Conservation (phyloP, 176 grass and related monocot species). For the Zizania latifolia region DNA sequence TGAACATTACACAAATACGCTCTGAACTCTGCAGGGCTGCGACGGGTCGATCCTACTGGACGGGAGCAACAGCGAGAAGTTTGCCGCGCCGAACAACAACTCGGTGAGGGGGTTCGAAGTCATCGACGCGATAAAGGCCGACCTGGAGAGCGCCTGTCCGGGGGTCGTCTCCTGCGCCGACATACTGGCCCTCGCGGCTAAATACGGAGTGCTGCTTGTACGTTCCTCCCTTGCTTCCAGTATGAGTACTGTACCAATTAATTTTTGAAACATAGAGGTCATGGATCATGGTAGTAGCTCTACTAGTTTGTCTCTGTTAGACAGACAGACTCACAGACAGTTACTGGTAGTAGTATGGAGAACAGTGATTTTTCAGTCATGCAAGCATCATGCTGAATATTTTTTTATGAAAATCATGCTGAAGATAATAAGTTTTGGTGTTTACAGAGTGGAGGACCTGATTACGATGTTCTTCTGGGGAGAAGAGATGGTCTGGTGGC, state of each 20-base stretch:
- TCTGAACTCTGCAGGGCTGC: conserved; percentile 47
- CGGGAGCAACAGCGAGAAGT: conserved; percentile 57
- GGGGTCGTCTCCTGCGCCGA: conserved; percentile 72
- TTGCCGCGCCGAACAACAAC: conserved; percentile 55
- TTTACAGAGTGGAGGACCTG: conserved; percentile 53
- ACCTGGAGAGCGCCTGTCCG: conserved; percentile 51
- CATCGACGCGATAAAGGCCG: conserved; percentile 69
- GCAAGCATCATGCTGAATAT: background rate
- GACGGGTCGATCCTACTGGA: conserved; percentile 79
- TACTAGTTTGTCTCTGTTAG: background rate
- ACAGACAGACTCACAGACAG: background rate
- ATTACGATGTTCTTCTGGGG: conserved; percentile 47
- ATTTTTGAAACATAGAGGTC: too few species aligned
- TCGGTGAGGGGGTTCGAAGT: conserved; percentile 68
- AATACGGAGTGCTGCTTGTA: conserved; percentile 55
- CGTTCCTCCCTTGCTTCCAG: background rate
- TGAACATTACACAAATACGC: background rate
- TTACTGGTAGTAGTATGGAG: background rate
- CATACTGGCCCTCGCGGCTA: conserved; percentile 52
- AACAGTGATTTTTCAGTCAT: background rate
- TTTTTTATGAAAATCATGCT: too few species aligned
- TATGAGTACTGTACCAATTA: background rate
- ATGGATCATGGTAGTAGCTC: too few species aligned
- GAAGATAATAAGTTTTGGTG: background rate
- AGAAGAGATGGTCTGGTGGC: conserved; percentile 58